phyloP scores from a whole-genome alignment of 495 filamentous ascomycete species.

The Trichoderma reesei region DNA sequence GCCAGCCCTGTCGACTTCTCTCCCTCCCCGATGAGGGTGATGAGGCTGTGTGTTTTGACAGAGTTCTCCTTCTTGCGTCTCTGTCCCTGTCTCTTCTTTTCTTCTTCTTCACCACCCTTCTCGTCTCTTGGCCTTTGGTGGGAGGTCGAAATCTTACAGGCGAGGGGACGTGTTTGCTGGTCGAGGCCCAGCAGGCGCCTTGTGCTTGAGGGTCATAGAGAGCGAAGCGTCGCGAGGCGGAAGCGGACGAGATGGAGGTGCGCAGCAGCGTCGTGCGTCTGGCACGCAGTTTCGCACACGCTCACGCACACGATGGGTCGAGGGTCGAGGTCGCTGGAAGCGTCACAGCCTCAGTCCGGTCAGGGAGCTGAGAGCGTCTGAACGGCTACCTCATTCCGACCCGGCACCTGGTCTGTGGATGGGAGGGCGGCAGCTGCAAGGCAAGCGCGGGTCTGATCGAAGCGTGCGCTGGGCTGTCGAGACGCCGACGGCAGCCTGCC shows the following conservation, averaged over 20 bases:
- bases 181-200: slow-evolving; percentile 44
- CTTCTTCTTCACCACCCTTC: background rate
- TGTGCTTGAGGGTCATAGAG: slow-evolving; percentile 46
- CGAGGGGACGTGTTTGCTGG: slow-evolving; percentile 44
- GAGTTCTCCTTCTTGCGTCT: background rate
- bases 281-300: background rate
- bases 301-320: background rate
- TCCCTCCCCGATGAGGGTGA: background rate
- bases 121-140: background rate
- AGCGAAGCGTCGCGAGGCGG: slow-evolving; percentile 9
- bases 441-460: slow-evolving; percentile 1
- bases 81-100: background rate
- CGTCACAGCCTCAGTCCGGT: slow-evolving; percentile 36
- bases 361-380: slow-evolving; percentile 42
- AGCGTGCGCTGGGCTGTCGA: background rate
- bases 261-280: slow-evolving; percentile 15
- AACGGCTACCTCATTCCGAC: slow-evolving; percentile 43
- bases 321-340: background rate
- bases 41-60: background rate
- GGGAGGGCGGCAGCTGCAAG: background rate
- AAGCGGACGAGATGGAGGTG: slow-evolving; percentile 13
- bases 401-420: background rate
- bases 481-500: slow-evolving; percentile 5
- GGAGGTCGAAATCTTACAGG: slow-evolving; percentile 19
- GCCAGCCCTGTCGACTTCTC: background rate